These are phyloP conservation scores for Apiospora saccharicola DNA, from an alignment of 2,329 filamentous ascomycete genomes.

Conservation along the genomic window DNA sequence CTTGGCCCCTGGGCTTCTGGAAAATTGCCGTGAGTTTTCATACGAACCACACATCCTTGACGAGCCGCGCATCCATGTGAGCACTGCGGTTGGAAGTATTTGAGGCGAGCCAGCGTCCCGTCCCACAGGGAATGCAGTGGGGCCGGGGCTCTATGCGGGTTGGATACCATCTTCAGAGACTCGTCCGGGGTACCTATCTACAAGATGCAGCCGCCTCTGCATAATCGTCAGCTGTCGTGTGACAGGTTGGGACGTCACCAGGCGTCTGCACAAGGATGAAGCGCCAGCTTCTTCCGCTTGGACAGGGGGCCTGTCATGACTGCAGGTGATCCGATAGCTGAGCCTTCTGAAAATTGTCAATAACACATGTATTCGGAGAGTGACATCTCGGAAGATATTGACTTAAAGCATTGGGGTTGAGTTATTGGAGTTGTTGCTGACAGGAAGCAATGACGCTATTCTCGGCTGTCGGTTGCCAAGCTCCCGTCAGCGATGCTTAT, in stretches of 20 bases:
- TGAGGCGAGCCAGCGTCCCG: not conserved
- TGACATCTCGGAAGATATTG: not conserved
- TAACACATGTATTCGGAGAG: too few relatives aligned
- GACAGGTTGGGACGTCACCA: not conserved
- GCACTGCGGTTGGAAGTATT: not conserved
- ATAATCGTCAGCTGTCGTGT: not conserved
- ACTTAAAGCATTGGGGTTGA: not conserved
- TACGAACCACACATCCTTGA: too few relatives aligned
- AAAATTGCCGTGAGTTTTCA: too few relatives aligned
- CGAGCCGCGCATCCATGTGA: too few relatives aligned
- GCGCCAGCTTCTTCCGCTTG: not conserved
- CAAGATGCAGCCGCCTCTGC: not conserved
- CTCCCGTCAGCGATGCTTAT: conserved; percentile 13
- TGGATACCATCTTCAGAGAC: not conserved
- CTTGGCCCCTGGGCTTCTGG: too few relatives aligned
- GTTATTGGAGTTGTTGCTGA: too few relatives aligned
- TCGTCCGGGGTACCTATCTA: not conserved
- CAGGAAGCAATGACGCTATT: not conserved
- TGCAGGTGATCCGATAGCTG: not conserved
- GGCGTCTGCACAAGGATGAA: not conserved
- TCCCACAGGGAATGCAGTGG: not conserved
- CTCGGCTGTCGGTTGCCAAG: conserved; percentile 10
- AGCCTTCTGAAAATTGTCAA: not conserved
- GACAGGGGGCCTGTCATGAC: not conserved
- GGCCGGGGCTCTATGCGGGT: not conserved